Evolutionary conservation across 2,329 filamentous ascomycete genomes (phyloP).

Genomic region (Corniculantispora saksenae): DNA sequence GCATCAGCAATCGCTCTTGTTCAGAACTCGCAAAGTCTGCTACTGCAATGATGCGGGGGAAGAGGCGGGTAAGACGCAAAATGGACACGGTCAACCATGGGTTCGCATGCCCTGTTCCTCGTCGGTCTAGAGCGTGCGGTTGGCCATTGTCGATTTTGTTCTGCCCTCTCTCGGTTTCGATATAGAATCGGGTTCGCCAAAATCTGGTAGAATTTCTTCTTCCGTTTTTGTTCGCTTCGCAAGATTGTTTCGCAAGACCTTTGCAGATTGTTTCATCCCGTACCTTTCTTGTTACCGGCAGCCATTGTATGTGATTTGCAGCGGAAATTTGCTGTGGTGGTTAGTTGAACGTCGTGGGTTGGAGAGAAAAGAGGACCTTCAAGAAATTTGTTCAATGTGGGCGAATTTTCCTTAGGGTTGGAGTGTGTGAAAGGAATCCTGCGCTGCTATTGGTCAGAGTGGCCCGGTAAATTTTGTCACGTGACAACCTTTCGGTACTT

Average conservation of each 20-base stretch:
- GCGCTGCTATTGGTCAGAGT: constrained; percentile 8
- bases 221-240: neutral
- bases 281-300: constrained; percentile 49
- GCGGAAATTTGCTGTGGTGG: constrained; percentile 28
- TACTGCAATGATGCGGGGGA: constrained; percentile 66
- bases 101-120: neutral
- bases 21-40: constrained; percentile 76
- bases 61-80: neutral
- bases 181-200: constrained; percentile 6
- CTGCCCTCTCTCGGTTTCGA: constrained; percentile 9
- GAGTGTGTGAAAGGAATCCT: constrained; percentile 4
- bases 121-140: neutral
- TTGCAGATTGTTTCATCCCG: constrained; percentile 33
- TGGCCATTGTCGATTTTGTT: neutral
- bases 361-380: constrained; percentile 12
- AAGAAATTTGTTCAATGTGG: constrained; percentile 25
- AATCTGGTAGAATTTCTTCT: constrained; percentile 14
- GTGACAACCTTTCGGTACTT: constrained; percentile 19
- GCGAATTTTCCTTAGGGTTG: constrained; percentile 31
- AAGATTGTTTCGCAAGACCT: constrained; percentile 6
- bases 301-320: constrained; percentile 35
- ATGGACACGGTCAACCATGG: neutral
- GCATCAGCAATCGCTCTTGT: constrained; percentile 73
- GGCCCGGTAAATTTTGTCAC: constrained; percentile 3
- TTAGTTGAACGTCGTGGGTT: constrained; percentile 26